phyloP scores from a whole-genome alignment of 257 asterid species.

The Ilex asprella region DNA sequence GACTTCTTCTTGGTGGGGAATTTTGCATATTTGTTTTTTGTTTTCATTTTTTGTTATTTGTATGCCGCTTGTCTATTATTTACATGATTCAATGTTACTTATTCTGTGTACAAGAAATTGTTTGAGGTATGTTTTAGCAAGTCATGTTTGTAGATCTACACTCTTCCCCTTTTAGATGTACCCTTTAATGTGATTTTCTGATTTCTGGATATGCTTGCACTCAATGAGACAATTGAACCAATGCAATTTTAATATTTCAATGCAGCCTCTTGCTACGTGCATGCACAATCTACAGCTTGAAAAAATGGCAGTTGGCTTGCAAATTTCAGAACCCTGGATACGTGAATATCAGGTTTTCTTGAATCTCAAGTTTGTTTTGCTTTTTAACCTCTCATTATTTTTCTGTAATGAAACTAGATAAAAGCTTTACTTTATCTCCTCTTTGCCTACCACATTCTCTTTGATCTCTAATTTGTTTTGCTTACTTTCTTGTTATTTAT shows the following conservation, averaged over 20 bases:
- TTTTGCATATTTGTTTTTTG: too few relatives aligned
- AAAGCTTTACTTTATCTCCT: too few relatives aligned
- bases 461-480: not conserved
- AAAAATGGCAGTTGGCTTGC: slow-evolving; percentile 84
- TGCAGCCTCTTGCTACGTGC: slow-evolving; percentile 90
- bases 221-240: not conserved
- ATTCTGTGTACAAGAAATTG: not conserved
- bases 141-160: not conserved
- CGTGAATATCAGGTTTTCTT: slow-evolving; percentile 87
- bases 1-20: too few relatives aligned
- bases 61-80: too few relatives aligned
- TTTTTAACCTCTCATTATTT: too few relatives aligned
- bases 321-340: slow-evolving; percentile 76
- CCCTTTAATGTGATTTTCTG: not conserved
- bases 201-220: not conserved
- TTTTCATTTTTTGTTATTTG: too few relatives aligned
- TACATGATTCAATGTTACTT: not conserved
- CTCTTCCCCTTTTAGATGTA: not conserved
- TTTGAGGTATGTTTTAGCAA: not conserved
- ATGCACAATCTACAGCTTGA: slow-evolving; percentile 79
- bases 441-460: too few relatives aligned
- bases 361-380: not conserved
- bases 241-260: not conserved
- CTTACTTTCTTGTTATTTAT: too few relatives aligned
- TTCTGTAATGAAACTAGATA: too few relatives aligned